Percentiles rank a stretch among this genome's conserved stretches.
phyloP scores from a whole-genome alignment of 225 moss, liverwort and hornwort species.

The Bryoerythrophyllum caledonicum region DNA sequence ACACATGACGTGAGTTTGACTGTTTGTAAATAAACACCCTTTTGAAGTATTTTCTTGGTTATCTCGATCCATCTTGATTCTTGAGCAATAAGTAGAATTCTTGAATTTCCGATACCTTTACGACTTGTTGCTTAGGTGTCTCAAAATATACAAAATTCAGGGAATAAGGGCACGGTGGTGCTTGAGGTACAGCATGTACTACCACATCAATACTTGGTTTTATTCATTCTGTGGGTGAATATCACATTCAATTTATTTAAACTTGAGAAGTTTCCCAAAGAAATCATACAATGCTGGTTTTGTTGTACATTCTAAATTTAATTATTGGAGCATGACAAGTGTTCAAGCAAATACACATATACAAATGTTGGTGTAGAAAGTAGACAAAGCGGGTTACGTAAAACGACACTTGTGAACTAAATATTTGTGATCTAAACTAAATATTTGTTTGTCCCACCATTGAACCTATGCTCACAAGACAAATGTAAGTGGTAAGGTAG shows the following conservation, averaged over 20 bases:
- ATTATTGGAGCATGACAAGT: too few relatives aligned
- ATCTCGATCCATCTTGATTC: too few relatives aligned
- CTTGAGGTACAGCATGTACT: not conserved
- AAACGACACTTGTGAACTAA: not conserved
- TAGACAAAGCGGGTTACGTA: not conserved
- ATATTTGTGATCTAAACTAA: too few relatives aligned
- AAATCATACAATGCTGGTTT: too few relatives aligned
- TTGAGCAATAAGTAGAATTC: not conserved
- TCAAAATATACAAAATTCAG: not conserved
- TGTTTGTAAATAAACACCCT: too few relatives aligned
- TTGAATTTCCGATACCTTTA: not conserved
- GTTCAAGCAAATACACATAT: not conserved
- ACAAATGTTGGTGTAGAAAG: not conserved
- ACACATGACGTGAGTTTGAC: too few relatives aligned
- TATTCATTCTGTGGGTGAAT: not conserved
- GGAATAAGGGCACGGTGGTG: not conserved
- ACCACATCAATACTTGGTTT: too few relatives aligned
- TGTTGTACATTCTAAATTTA: too few relatives aligned
- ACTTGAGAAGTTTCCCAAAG: too few relatives aligned
- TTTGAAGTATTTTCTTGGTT: not conserved
- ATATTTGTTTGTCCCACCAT: too few relatives aligned
- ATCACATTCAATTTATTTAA: not conserved
- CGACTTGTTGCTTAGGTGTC: not conserved
- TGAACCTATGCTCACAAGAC: too few relatives aligned
- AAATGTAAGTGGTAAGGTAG: too few relatives aligned